Conservation (phyloP, 108 stramenopile genomes). For the Skeletonema marinoi region DNA sequence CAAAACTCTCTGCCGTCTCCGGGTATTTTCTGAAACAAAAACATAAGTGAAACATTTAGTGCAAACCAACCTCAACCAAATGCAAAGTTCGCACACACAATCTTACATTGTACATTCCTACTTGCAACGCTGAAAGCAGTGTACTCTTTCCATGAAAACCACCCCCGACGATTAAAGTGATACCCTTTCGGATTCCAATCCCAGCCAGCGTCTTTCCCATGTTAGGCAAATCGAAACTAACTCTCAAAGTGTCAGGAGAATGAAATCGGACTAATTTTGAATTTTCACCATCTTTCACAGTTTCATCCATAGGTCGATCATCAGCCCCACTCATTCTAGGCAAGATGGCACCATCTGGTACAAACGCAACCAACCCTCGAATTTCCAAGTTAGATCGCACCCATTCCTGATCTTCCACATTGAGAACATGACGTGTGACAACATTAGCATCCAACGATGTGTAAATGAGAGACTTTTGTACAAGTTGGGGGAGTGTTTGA, state of each 20-base stretch:
- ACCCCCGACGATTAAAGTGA: conserved; percentile 96
- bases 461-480: conserved; percentile 57
- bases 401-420: conserved; percentile 88
- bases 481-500: conserved; percentile 67
- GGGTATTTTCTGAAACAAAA: conserved; percentile 71
- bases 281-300: background rate
- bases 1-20: conserved; percentile 97
- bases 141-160: conserved; percentile 99
- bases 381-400: conserved; percentile 69
- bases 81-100: background rate
- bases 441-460: conserved; percentile 49
- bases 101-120: conserved; percentile 82
- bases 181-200: conserved; percentile 91
- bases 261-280: conserved; percentile 57
- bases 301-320: conserved; percentile 81
- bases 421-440: conserved; percentile 74
- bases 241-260: conserved; percentile 60
- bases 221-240: conserved; percentile 62
- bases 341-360: conserved; percentile 86
- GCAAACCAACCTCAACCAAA: background rate
- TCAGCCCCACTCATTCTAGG: conserved; percentile 88
- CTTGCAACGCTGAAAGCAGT: conserved; percentile 84
- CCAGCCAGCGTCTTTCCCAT: conserved; percentile 69
- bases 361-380: conserved; percentile 84
- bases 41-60: background rate